Base-by-base conservation (phyloP, 441 rosid species). In the Adansonia madagascariensis region DNA sequence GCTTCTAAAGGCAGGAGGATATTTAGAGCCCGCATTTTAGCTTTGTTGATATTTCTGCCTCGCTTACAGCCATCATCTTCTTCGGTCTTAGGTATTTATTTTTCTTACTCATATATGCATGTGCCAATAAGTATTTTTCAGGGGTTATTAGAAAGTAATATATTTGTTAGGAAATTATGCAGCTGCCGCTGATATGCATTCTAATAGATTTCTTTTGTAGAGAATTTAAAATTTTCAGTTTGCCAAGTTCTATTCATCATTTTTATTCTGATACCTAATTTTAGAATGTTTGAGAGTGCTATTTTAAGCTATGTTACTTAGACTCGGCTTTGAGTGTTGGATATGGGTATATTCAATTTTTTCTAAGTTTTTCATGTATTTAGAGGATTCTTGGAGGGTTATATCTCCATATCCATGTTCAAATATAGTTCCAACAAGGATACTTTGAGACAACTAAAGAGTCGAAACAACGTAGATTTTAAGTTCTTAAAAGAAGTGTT, bases 81-180 rank as follows among this genome's bases (percentile, higher is more conserved):
- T 57, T 77, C 70, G 18, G 55, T 78, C 60, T 84, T 82, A 77
- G 80, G 63, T 52, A 73, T 65, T 69, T 56, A 78, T 78, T 31
- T 62, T 27, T 35, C 70, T 57, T 70, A 73, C 75, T 80, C 74
- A 10, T 78, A 74, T 53, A 12, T 68, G 22, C 68, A 35, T 35
- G 46, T 81, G 73, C 70, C 77, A 86, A 85, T 88, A 88, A 68
- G 71, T 66, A 44, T 74, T 79, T 62, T 52, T 3, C 1, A 78
- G 41, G 61, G 82, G 46, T 27, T 75, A n/a, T 46, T 43, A 62
- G 71, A 31, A 75, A 60, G 24, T 60, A 49, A 27, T 24, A 73
- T 71, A 52, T 76, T 81, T 60, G 56, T 55, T 9, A 77, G 82
- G 65, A 68, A 82, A 81, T 52, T 35, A 67, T 46, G 11, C 17